Evolutionary conservation across 345 rosid genomes (phyloP).

Genomic region (Physaria fendleri): DNA sequence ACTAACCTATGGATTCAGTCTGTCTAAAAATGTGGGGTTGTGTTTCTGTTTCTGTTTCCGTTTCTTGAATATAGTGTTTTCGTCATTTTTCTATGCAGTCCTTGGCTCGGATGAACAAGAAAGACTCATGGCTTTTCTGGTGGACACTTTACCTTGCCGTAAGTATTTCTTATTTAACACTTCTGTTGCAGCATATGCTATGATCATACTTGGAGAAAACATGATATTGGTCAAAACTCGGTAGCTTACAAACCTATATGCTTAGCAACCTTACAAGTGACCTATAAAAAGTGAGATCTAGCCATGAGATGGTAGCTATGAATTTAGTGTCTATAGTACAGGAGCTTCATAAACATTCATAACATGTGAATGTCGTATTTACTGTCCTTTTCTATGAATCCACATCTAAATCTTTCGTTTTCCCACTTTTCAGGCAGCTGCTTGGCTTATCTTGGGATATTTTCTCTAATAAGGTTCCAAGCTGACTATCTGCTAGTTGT

Average conservation of each 20-base stretch:
- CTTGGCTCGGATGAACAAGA: conserved; percentile 57
- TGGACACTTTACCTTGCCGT: conserved; percentile 67
- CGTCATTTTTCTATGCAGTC: conserved; percentile 32
- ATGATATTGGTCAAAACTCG: conserved; percentile 1
- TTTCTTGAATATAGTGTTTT: neutral
- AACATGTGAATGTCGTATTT: neutral
- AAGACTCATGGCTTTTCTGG: conserved; percentile 71
- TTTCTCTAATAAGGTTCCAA: conserved; percentile 57
- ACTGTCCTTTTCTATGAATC: neutral
- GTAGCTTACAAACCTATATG: neutral
- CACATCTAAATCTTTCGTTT: neutral
- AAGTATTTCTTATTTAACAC: conserved; percentile 17
- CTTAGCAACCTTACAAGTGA: conserved; percentile 3
- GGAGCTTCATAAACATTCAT: neutral
- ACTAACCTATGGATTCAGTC: neutral
- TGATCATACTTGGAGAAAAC: neutral
- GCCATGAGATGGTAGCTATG: conserved; percentile 11
- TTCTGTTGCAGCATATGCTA: neutral
- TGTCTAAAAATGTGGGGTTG: neutral
- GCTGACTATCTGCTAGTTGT: conserved; percentile 63
- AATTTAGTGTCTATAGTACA: neutral
- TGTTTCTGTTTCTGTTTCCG: neutral
- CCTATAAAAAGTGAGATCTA: neutral
- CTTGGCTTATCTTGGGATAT: conserved; percentile 56
- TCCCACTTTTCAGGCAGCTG: conserved; percentile 38